Evolutionary conservation across 2,329 filamentous ascomycete genomes (phyloP).

Genomic region (Bretziella fagacearum): DNA sequence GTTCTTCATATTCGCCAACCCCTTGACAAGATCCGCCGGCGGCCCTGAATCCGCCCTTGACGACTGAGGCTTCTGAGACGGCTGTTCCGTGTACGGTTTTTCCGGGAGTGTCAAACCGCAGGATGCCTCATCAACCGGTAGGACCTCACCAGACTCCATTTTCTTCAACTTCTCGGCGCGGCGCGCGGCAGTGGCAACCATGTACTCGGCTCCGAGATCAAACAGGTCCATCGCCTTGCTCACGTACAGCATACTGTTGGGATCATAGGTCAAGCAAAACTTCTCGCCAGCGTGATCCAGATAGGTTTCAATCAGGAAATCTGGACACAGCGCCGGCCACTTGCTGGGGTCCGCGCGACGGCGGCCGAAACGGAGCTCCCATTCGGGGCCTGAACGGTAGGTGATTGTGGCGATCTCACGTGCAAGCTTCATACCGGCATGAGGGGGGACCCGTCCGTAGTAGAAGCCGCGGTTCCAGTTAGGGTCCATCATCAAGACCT

Average conservation of each 20-base stretch:
- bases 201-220: constrained; percentile 62
- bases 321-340: constrained; percentile 84
- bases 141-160: constrained; percentile 36
- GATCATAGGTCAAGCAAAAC: constrained; percentile 90
- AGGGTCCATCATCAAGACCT: constrained; percentile 97
- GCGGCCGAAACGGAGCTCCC: constrained; percentile 87
- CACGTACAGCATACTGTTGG: constrained; percentile 88
- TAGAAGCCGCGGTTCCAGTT: constrained; percentile 95
- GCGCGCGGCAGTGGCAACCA: constrained; percentile 43
- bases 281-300: constrained; percentile 97
- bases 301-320: constrained; percentile 96
- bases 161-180: constrained; percentile 43
- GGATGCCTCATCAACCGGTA: constrained; percentile 24
- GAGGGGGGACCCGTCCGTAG: constrained; percentile 73
- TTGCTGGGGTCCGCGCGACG: constrained; percentile 70
- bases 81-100: constrained; percentile 72
- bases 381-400: constrained; percentile 89
- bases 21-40: constrained; percentile 63
- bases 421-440: constrained; percentile 94
- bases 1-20: constrained; percentile 52
- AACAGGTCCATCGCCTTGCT: constrained; percentile 99
- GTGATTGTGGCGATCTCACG: constrained; percentile 96
- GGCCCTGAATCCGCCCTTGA: constrained; percentile 31
- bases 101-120: constrained; percentile 76
- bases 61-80: constrained; percentile 25